Evolutionary conservation across 495 filamentous ascomycete genomes (phyloP), one percentile per base, ranked within the genome.

Genomic region (Mycothermus thermophilus): DNA sequence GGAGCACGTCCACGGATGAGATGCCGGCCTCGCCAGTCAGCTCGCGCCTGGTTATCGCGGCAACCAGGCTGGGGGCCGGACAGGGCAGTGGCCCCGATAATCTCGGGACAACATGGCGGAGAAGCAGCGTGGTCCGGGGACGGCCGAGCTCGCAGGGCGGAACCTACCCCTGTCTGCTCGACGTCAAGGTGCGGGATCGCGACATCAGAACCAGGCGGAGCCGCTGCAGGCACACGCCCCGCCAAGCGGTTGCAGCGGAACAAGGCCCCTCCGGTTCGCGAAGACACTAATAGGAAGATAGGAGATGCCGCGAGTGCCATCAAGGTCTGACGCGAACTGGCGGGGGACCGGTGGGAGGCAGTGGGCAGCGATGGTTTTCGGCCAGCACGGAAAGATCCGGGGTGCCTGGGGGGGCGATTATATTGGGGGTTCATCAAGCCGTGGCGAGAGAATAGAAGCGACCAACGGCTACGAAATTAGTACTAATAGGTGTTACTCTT

Each of bases 91-190:
- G 29, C 27, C 43, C 29, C 46, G 43, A 49, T 44, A 54, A 54
- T 54, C 45, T 50, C 53, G 50, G 50, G 45, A 51, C 34, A 40
- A 30, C 41, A 50, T 53, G 45, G 49, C 48, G 47, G 15, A 43
- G 47, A 40, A n/a, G n/a, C n/a, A n/a, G n/a, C n/a, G n/a, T n/a
- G n/a, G n/a, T n/a, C n/a, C n/a, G n/a, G n/a, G n/a, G n/a, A n/a
- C n/a, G n/a, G n/a, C n/a, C 39, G 38, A 47, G 32, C 19, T 42
- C 34, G 48, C 41, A 47, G n/a, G n/a, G n/a, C n/a, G n/a, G n/a
- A n/a, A n/a, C n/a, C 32, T 38, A 51, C 34, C 47, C 51, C 46
- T 51, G 48, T 48, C 42, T 40, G 42, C n/a, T 49, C 42, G 39
- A 46, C 37, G 40, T 44, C 42, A 15, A 37, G 38, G 37, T 43